phyloP scores from a whole-genome alignment of 208 protist genomes.

The Leishmania tropica region DNA sequence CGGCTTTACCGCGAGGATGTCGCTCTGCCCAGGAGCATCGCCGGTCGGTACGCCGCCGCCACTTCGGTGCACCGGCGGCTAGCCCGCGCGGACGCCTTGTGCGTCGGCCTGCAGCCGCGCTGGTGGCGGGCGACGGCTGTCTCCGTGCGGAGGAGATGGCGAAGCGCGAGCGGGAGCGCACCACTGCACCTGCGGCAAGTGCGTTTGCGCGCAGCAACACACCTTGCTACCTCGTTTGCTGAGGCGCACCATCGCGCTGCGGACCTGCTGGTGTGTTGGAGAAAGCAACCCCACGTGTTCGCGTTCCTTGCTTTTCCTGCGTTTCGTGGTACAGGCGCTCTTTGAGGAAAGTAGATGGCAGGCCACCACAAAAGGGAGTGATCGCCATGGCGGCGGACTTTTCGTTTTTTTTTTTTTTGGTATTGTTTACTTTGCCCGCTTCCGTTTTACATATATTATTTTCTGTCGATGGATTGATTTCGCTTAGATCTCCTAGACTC shows the following conservation, averaged over 20 bases:
- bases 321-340: not conserved
- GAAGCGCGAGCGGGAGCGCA: not conserved
- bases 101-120: not conserved
- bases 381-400: not conserved
- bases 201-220: not conserved
- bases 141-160: not conserved
- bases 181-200: not conserved
- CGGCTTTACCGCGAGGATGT: conserved; percentile 1
- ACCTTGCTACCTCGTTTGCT: not conserved
- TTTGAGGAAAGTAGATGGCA: not conserved
- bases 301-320: not conserved
- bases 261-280: not conserved
- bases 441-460: not conserved
- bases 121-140: conserved; percentile 4
- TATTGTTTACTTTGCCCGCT: not conserved
- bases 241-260: not conserved
- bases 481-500: too few relatives aligned
- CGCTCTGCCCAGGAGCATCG: not conserved
- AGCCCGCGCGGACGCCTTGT: not conserved
- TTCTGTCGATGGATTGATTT: not conserved
- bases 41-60: conserved; percentile 5
- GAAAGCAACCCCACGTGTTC: not conserved
- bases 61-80: conserved; percentile 14
- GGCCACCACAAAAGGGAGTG: not conserved
- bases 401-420: not conserved